A percentile compares a stretch with the other conserved stretches of the same genome.
Evolutionary conservation across 2,329 filamentous ascomycete species (phyloP).

Genomic region (Ophiostoma sp.): DNA sequence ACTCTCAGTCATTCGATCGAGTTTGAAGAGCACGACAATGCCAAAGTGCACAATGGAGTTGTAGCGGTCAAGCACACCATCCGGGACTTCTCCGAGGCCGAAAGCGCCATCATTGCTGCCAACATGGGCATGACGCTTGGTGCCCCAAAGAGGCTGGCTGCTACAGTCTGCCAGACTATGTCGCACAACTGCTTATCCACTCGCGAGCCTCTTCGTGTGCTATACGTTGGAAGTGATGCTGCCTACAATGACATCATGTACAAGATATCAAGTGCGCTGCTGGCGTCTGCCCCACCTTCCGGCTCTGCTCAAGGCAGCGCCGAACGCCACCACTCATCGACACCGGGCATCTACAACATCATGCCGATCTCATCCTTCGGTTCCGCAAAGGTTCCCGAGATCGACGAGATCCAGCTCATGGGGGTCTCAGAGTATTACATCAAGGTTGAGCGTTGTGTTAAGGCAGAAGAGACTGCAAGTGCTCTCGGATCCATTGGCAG

Average conservation of each 20-base stretch:
- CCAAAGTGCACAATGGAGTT: conserved; percentile 33
- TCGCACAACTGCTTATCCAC: conserved; percentile 41
- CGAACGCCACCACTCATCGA: conserved; percentile 15
- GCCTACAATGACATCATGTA: conserved; percentile 39
- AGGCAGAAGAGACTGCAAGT: conserved; percentile 33
- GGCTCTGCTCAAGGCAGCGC: not conserved
- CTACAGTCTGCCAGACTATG: conserved; percentile 46
- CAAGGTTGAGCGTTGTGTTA: conserved; percentile 45
- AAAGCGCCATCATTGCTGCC: conserved; percentile 36
- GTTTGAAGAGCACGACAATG: conserved; percentile 44
- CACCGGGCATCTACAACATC: conserved; percentile 42
- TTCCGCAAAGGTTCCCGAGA: conserved; percentile 37
- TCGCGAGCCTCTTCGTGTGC: conserved; percentile 42
- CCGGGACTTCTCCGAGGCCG: conserved; percentile 38
- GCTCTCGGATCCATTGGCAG: conserved; percentile 24
- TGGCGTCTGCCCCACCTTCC: conserved; percentile 35
- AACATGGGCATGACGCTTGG: conserved; percentile 31
- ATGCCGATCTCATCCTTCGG: conserved; percentile 47
- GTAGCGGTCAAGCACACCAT: conserved; percentile 45
- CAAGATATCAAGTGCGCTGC: conserved; percentile 46
- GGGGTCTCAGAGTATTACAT: conserved; percentile 48
- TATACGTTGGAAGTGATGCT: conserved; percentile 44
- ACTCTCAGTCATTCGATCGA: conserved; percentile 38
- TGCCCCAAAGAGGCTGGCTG: conserved; percentile 36
- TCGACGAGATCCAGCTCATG: conserved; percentile 46